Conservation (phyloP, 2,329 filamentous ascomycete species). For the Penicillium sp. region DNA sequence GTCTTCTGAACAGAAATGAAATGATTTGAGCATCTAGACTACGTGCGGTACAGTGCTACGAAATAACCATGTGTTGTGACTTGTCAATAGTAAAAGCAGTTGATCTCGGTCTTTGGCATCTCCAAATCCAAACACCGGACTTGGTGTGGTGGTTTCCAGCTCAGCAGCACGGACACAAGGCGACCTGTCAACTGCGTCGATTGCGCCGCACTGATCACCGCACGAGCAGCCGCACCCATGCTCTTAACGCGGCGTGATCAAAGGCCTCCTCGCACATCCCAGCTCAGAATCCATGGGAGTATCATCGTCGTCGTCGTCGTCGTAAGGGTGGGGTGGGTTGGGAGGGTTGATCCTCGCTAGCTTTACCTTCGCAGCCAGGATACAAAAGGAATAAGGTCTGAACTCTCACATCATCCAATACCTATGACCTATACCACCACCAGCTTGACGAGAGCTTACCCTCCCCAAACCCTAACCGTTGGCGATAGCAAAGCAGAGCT, state of each 20-base stretch:
- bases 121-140: background rate
- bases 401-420: background rate
- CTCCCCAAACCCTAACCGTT: background rate
- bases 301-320: no score
- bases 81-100: background rate
- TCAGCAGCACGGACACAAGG: background rate
- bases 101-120: background rate
- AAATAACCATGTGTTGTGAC: no score
- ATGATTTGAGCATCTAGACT: background rate
- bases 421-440: background rate
- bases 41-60: no score
- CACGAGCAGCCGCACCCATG: conserved; percentile 1
- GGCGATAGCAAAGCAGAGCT: background rate
- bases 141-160: background rate
- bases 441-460: background rate
- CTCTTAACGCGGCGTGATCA: background rate
- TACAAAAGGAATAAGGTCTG: background rate
- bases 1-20: background rate
- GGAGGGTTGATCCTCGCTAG: background rate
- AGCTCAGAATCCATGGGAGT: no score
- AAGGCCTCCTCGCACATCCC: background rate
- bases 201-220: conserved; percentile 2
- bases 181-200: conserved; percentile 2
- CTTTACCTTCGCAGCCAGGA: background rate
- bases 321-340: no score